Percentiles rank a stretch among this genome's conserved stretches.
phyloP scores from a whole-genome alignment of 1,139 yeast genomes.

The Yamadazyma membranifaciens region DNA sequence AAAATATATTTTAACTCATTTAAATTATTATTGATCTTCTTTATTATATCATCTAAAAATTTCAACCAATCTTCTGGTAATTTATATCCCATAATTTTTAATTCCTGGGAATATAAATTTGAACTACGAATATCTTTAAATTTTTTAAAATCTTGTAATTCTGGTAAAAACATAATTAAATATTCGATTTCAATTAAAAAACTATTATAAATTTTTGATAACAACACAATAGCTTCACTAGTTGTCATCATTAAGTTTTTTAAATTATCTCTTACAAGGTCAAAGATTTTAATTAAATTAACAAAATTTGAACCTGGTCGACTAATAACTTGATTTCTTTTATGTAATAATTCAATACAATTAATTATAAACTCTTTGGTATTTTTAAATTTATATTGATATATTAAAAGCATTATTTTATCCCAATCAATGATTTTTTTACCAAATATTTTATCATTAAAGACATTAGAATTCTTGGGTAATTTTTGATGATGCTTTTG shows the following conservation, averaged over 20 bases:
- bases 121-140: conserved; percentile 8
- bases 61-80: conserved; percentile 11
- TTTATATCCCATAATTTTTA: conserved; percentile 8
- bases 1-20: conserved; percentile 1
- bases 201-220: conserved; percentile 7
- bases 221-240: conserved; percentile 10
- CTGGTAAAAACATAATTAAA: conserved; percentile 1
- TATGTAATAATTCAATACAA: conserved; percentile 6
- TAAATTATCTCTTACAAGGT: conserved; percentile 1
- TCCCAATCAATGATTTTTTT: conserved; percentile 7
- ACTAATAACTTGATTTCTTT: conserved; percentile 6
- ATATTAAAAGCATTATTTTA: conserved; percentile 2
- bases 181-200: conserved; percentile 11
- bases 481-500: not conserved
- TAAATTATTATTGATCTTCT: not conserved
- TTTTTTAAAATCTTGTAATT: conserved; percentile 6
- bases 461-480: not conserved
- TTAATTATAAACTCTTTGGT: conserved; percentile 4
- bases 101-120: conserved; percentile 8
- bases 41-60: conserved; percentile 1
- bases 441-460: not conserved
- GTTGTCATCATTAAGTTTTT: conserved; percentile 7
- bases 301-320: conserved; percentile 8
- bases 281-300: conserved; percentile 1
- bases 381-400: conserved; percentile 1